phyloP scores from a whole-genome alignment of 208 protist genomes.

The Leishmania martiniquensis region DNA sequence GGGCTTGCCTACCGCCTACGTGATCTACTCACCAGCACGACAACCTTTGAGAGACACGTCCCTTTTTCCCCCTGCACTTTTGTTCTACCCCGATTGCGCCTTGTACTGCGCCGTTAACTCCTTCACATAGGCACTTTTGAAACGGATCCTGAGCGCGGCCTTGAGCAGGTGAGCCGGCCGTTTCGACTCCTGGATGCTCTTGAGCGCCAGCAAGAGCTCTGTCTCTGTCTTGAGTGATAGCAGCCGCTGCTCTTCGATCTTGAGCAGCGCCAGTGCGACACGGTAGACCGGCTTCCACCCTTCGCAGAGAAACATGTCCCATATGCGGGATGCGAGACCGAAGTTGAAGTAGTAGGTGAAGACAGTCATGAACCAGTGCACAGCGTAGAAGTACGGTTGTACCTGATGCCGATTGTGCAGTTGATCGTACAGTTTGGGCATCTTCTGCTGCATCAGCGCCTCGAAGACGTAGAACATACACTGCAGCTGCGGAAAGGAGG shows the following conservation, averaged over 20 bases:
- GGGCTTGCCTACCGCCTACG: background rate
- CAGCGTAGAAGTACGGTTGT: conserved; percentile 64
- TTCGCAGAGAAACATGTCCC: conserved; percentile 94
- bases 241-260: conserved; percentile 55
- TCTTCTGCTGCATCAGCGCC: conserved; percentile 52
- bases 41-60: background rate
- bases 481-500: conserved; percentile 81
- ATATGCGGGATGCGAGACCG: conserved; percentile 77
- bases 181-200: conserved; percentile 71
- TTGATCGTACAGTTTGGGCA: conserved; percentile 42
- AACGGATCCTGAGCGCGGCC: conserved; percentile 64
- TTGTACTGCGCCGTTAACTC: conserved; percentile 31
- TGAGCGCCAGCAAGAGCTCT: conserved; percentile 64
- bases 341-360: conserved; percentile 90
- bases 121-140: conserved; percentile 58
- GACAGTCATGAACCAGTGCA: conserved; percentile 89
- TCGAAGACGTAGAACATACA: conserved; percentile 72
- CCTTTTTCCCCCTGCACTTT: background rate
- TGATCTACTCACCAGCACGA: background rate
- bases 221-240: conserved; percentile 43
- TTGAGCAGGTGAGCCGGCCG: conserved; percentile 50
- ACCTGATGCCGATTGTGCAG: conserved; percentile 43
- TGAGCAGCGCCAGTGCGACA: conserved; percentile 78
- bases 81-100: background rate
- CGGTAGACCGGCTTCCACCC: conserved; percentile 93